Evolutionary conservation across 805 yeast genomes (phyloP).

Genomic region (Candida suzukii): DNA sequence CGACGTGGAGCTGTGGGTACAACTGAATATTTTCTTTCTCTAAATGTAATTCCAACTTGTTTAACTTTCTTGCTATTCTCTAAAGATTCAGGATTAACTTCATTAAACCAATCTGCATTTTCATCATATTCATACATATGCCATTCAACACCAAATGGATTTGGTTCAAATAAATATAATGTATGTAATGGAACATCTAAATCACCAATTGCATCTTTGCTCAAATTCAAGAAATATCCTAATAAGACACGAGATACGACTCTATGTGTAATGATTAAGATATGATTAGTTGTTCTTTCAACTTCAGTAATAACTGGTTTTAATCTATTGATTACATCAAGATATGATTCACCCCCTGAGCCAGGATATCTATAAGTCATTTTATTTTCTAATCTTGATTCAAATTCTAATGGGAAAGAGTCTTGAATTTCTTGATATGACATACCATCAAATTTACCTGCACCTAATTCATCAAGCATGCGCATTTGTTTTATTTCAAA

Average conservation of each 20-base stretch:
- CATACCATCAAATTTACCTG: slow-evolving; percentile 89
- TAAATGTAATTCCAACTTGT: slow-evolving; percentile 64
- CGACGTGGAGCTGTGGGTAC: slow-evolving; percentile 65
- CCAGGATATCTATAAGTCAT: slow-evolving; percentile 91
- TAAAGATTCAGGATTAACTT: slow-evolving; percentile 39
- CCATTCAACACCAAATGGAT: slow-evolving; percentile 96
- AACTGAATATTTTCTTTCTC: slow-evolving; percentile 64
- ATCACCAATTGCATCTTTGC: slow-evolving; percentile 74
- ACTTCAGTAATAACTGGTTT: slow-evolving; percentile 88
- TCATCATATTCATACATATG: slow-evolving; percentile 84
- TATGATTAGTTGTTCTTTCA: slow-evolving; percentile 85
- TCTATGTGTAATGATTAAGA: slow-evolving; percentile 77
- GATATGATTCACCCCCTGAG: slow-evolving; percentile 91
- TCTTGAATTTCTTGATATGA: slow-evolving; percentile 81
- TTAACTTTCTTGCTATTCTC: slow-evolving; percentile 53
- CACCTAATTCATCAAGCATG: slow-evolving; percentile 89
- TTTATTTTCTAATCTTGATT: slow-evolving; percentile 68
- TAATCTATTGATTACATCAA: slow-evolving; percentile 87
- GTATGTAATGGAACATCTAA: slow-evolving; percentile 92
- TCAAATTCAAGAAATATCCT: slow-evolving; percentile 83
- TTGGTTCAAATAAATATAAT: slow-evolving; percentile 81
- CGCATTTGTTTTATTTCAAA: slow-evolving; percentile 83
- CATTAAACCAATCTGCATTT: slow-evolving; percentile 63
- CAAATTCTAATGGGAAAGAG: slow-evolving; percentile 70
- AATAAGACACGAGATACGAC: slow-evolving; percentile 83